A percentile compares a stretch with the other conserved stretches of the same genome.
Evolutionary conservation across 208 protist species (phyloP).

Genomic region (Leishmania guyanensis): DNA sequence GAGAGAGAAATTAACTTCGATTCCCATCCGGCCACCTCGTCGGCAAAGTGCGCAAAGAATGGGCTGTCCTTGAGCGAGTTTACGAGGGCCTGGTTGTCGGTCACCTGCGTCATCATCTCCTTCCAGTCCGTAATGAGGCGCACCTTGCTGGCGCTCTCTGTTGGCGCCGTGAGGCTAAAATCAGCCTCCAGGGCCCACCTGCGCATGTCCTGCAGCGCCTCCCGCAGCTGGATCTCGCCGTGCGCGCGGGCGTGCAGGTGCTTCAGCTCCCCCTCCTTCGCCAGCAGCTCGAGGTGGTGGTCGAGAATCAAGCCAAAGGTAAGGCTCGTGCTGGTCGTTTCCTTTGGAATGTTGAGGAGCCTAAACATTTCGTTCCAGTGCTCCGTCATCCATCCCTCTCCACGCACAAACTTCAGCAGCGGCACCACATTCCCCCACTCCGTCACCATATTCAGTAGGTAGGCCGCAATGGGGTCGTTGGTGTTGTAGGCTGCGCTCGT

Average conservation of each 20-base stretch:
- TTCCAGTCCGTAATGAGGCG: conserved; percentile 98
- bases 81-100: conserved; percentile 96
- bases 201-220: conserved; percentile 95
- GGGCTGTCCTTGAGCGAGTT: conserved; percentile 95
- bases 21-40: conserved; percentile 92
- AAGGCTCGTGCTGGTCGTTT: conserved; percentile 78
- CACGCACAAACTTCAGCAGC: conserved; percentile 91
- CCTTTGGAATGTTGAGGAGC: conserved; percentile 82
- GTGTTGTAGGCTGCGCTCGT: conserved; percentile 2
- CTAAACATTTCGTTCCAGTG: conserved; percentile 97
- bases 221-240: conserved; percentile 95
- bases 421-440: conserved; percentile 75
- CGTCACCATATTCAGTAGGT: conserved; percentile 72
- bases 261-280: conserved; percentile 89
- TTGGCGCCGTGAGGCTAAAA: conserved; percentile 88
- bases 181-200: conserved; percentile 88
- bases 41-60: conserved; percentile 93
- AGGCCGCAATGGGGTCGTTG: conserved; percentile 55
- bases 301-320: conserved; percentile 92
- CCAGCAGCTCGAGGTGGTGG: conserved; percentile 66
- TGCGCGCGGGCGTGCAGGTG: conserved; percentile 91
- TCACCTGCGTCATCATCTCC: conserved; percentile 94
- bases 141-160: conserved; percentile 56
- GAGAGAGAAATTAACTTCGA: conserved; percentile 88
- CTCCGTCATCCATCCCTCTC: conserved; percentile 95